These are phyloP conservation scores for Knoxia roxburghii DNA, from an alignment of 257 asterid species.

Conservation along the genomic window DNA sequence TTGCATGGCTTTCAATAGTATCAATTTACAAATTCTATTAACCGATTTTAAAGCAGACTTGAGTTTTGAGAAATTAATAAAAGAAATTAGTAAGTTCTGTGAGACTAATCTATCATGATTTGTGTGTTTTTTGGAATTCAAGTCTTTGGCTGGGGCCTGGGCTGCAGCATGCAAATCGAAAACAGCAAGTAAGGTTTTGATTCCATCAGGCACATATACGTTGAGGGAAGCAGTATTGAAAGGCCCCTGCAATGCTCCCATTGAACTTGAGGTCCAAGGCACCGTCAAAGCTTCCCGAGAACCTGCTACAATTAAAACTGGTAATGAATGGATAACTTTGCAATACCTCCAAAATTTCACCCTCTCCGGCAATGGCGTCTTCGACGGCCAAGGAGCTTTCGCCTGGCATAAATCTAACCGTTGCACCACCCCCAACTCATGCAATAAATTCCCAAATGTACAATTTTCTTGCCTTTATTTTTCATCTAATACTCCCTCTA, in stretches of 20 bases:
- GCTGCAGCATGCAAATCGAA: slow-evolving; percentile 25
- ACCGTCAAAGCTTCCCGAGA: slow-evolving; percentile 31
- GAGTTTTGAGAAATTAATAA: too few species aligned
- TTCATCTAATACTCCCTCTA: too few species aligned
- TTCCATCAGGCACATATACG: slow-evolving; percentile 32
- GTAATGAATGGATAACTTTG: slow-evolving; percentile 36
- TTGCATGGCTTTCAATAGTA: too few species aligned
- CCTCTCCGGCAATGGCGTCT: slow-evolving; percentile 38
- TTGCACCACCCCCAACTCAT: slow-evolving; percentile 24
- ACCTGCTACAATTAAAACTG: slow-evolving; percentile 13
- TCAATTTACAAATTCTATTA: too few species aligned
- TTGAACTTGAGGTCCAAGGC: slow-evolving; percentile 37
- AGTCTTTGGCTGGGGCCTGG: slow-evolving; percentile 44
- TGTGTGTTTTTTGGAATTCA: too few species aligned
- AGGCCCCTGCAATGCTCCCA: slow-evolving; percentile 29
- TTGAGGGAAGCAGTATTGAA: slow-evolving; percentile 23
- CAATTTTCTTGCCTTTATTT: too few species aligned
- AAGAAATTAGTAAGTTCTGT: too few species aligned
- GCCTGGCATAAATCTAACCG: slow-evolving; percentile 43
- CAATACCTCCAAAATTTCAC: slow-evolving; percentile 32
- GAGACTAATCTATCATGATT: too few species aligned
- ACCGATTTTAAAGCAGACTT: too few species aligned
- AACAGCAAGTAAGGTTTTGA: slow-evolving; percentile 17
- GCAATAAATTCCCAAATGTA: slow-evolving; percentile 33
- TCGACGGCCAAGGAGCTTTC: slow-evolving; percentile 46